These are phyloP conservation scores for Gymnopilus junonius DNA, from an alignment of 768 basidiomycete genomes.

Conservation along the genomic window DNA sequence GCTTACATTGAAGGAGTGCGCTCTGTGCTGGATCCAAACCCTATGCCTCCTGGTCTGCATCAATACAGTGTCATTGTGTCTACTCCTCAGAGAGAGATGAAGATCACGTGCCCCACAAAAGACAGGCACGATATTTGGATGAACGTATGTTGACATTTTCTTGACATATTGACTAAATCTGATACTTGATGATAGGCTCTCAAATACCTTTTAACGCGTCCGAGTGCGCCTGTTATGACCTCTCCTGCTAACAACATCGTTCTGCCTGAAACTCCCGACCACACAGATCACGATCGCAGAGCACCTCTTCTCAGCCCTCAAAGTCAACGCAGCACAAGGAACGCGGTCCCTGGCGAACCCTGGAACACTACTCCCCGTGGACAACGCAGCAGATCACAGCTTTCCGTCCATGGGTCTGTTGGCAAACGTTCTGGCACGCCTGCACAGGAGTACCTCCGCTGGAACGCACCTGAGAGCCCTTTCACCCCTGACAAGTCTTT, in stretches of 20 bases:
- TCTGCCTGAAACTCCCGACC: slow-evolving; percentile 54
- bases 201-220: slow-evolving; percentile 86
- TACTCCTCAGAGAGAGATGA: slow-evolving; percentile 95
- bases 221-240: slow-evolving; percentile 43
- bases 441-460: slow-evolving; percentile 88
- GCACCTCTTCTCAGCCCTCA: slow-evolving; percentile 60
- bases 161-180: slow-evolving; percentile 11
- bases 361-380: slow-evolving; percentile 82
- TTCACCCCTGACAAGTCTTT: slow-evolving; percentile 78
- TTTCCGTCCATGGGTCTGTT: slow-evolving; percentile 74
- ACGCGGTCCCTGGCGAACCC: slow-evolving; percentile 58
- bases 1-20: slow-evolving; percentile 94
- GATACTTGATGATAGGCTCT: slow-evolving; percentile 63
- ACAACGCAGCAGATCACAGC: slow-evolving; percentile 76
- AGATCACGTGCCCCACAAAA: slow-evolving; percentile 95
- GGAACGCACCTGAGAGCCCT: slow-evolving; percentile 75
- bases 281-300: slow-evolving; percentile 58
- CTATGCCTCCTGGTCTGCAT: slow-evolving; percentile 92
- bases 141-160: slow-evolving; percentile 56
- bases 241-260: slow-evolving; percentile 42
- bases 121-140: slow-evolving; percentile 98
- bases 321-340: slow-evolving; percentile 75
- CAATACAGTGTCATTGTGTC: slow-evolving; percentile 93
- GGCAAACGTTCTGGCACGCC: slow-evolving; percentile 90
- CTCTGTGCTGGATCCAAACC: slow-evolving; percentile 92